Base-by-base conservation (phyloP, 2,329 filamentous ascomycete genomes). In the Claviceps spartinae region DNA sequence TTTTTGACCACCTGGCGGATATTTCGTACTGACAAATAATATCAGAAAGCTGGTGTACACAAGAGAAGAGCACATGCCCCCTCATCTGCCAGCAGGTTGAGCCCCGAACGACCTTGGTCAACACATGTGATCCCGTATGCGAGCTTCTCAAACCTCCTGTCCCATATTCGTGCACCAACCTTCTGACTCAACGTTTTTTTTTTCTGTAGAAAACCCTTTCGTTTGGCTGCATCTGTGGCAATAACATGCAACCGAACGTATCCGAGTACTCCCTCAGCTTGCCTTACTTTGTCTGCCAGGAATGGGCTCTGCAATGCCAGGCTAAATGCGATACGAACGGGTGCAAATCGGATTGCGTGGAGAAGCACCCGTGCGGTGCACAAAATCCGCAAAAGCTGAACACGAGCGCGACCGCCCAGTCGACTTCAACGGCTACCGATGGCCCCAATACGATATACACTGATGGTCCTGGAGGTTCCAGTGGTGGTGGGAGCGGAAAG, bases 201-300 rank as follows among this genome's bases (percentile, higher is more conserved):
- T 9, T 5, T 4, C n/a, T 24, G 16, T n/a, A 83, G 79, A 62
- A 74, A 49, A 70, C 72, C 20, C 75, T 91, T 48, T 74, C 70
- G n/a, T 91, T 84, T 69, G 72, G 75, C 56, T 93, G 86, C 66
- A 72, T 88, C 59, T 93, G 86, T 72, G 74, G 75, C 56, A 75
- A 85, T 63, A 77, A 79, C 63, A 65, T 75, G 55, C 69, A 76
- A 50, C 86, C 86, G 58, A 89, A 90, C 69, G 69, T 87, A 48
- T 80, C 83, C 61, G 77, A 90, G 68, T 93, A 85, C 76, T 83
- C 82, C 20, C 75, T 88, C 59, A 90, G 86, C 1, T 73, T 93
- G 26, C 86, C 87, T 37, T 91, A 81, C 76, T 87, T 82, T 70
- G 75, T 82, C 60, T 93, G 86, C 76, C 75, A 75, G 47, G 75